Evolutionary conservation across 345 rosid species (phyloP), one percentile per base, ranked within the genome.

Genomic region (Aquilaria yunnanensis): DNA sequence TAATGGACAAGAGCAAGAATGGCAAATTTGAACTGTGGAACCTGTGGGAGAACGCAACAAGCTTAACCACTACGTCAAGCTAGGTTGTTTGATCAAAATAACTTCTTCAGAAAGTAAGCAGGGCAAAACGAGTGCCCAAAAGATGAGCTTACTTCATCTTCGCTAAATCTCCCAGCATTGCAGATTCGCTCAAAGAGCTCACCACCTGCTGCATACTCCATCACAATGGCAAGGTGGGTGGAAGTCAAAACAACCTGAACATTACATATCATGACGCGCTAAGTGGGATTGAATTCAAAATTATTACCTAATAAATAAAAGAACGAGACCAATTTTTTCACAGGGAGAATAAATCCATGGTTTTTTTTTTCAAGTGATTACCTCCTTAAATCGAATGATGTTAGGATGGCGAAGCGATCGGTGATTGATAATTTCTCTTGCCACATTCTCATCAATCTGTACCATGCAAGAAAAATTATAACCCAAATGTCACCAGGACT

Each of bases 201-300:
- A 30, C 96, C 96, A 14, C 96, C 96, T 53, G 94, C 81, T 33
- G 96, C 96, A 80, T 84, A 89, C 72, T 89, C 96, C 96, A 89
- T 89, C 57, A 80, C 96, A 71, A 89, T 89, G 11, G 91, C 96
- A 56, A 89, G 82, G 75, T 46, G 73, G 10, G 72, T 74, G 46
- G 82, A 74, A 1, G 79, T 78, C 67, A 79, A 64, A 67, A 73
- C 64, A 64, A 75, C 70, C 81, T 77, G 57, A 2, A 67, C 55
- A 54, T 52, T n/a, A 9, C 10, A 52, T n/a, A 11, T 52, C 12
- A 2, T 37, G 33, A 55, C 3, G 33, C 16, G 33, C 14, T 14
- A 11, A 5, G 43, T 13, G 23, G 7, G 1, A 13, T 12, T 47
- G 10, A 14, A 45, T 32, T 49, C 16, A 31, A 64, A 16, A 0